Evolutionary conservation across 1,139 yeast genomes (phyloP).

Genomic region (Pichia sp.): DNA sequence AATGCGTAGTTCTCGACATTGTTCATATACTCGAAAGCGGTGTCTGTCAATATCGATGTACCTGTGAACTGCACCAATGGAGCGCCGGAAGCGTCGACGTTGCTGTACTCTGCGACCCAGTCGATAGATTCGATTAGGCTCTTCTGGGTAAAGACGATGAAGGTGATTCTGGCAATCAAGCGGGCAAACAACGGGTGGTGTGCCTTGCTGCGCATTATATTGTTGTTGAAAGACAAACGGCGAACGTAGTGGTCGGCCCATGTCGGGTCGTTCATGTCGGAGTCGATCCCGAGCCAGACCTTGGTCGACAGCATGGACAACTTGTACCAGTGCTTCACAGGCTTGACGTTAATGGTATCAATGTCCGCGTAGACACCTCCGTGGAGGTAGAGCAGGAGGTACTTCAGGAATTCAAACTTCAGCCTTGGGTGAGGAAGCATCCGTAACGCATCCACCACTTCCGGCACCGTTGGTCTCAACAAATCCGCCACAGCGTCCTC

Average conservation of each 20-base stretch:
- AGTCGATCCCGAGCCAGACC: conserved; percentile 59
- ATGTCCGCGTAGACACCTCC: conserved; percentile 78
- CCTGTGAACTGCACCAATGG: conserved; percentile 68
- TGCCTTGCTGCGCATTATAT: conserved; percentile 43
- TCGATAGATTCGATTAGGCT: conserved; percentile 34
- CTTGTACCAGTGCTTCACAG: conserved; percentile 42
- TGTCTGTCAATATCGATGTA: conserved; percentile 78
- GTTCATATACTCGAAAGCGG: conserved; percentile 61
- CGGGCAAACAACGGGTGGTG: conserved; percentile 31
- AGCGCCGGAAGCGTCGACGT: conserved; percentile 46
- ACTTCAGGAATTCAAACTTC: conserved; percentile 68
- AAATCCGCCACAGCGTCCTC: conserved; percentile 50
- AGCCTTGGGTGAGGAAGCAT: conserved; percentile 59
- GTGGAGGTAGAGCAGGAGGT: conserved; percentile 56
- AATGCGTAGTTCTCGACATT: conserved; percentile 52
- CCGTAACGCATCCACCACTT: conserved; percentile 56
- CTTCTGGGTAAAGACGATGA: conserved; percentile 25
- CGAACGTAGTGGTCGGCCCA: conserved; percentile 63
- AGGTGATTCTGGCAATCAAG: conserved; percentile 29
- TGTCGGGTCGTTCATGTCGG: conserved; percentile 62
- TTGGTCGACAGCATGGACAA: conserved; percentile 18
- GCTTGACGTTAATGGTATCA: conserved; percentile 54
- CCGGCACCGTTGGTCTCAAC: conserved; percentile 52
- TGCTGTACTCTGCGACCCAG: conserved; percentile 52
- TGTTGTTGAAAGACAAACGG: conserved; percentile 69